These are phyloP conservation scores for Colletotrichum spinosum DNA, from an alignment of 2,329 filamentous ascomycete genomes.

Conservation along the genomic window DNA sequence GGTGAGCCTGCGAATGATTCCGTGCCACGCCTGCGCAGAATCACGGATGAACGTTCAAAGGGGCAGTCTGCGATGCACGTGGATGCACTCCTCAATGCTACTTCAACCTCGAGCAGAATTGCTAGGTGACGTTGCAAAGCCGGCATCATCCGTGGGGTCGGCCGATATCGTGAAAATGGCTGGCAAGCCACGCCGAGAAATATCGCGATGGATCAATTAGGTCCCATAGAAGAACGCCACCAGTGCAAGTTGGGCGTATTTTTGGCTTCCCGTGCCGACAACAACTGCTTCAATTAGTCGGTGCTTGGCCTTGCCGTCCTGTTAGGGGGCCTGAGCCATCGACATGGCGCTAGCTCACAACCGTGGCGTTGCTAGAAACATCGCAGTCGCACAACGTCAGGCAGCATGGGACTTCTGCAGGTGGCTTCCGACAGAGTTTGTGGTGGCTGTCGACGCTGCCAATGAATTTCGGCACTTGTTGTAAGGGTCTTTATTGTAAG, in stretches of 20 bases:
- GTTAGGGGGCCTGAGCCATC: neutral
- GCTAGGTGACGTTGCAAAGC: constrained; percentile 7
- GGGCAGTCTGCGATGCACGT: too few relatives aligned
- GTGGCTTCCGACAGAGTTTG: neutral
- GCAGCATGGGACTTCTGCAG: neutral
- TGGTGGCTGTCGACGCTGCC: neutral
- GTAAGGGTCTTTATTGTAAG: neutral
- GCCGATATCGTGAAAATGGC: too few relatives aligned
- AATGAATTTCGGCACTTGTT: neutral
- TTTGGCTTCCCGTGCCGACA: neutral
- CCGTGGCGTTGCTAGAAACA: neutral
- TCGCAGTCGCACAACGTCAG: constrained; percentile 3
- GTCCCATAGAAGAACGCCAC: neutral
- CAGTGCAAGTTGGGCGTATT: neutral
- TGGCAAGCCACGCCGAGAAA: too few relatives aligned
- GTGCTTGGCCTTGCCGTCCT: neutral
- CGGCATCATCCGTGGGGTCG: neutral
- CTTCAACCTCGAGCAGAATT: neutral
- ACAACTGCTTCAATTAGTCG: too few relatives aligned
- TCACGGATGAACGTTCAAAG: too few relatives aligned
- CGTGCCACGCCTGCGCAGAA: too few relatives aligned
- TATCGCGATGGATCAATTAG: neutral
- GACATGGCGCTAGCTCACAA: constrained; percentile 1
- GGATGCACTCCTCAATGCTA: too few relatives aligned
- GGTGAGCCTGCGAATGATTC: too few relatives aligned